Conservation (phyloP, 768 basidiomycete genomes). For the Suillus clintonianus region DNA sequence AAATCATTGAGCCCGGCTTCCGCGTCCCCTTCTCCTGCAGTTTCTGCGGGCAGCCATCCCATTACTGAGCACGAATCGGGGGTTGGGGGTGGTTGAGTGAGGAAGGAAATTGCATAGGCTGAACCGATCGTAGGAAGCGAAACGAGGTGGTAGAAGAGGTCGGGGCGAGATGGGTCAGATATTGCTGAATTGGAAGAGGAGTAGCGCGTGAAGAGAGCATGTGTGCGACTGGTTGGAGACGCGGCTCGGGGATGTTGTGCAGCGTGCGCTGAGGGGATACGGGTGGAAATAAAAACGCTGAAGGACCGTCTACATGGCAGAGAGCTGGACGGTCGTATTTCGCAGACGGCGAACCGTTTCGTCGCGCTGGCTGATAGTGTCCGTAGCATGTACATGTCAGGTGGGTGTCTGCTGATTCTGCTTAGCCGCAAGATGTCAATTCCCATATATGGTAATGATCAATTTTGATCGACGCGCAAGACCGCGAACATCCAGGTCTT, state of each 20-base stretch:
- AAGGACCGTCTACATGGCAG: background rate
- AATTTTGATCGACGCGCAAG: too few relatives aligned
- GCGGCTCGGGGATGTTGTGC: constrained; percentile 7
- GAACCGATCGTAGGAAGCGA: constrained; percentile 46
- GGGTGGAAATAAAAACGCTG: background rate
- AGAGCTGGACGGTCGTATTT: background rate
- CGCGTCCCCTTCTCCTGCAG: constrained; percentile 27
- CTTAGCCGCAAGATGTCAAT: too few relatives aligned
- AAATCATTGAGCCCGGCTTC: constrained; percentile 71
- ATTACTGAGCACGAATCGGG: constrained; percentile 55
- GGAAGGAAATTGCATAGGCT: constrained; percentile 69
- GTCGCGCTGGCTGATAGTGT: background rate
- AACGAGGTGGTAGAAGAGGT: constrained; percentile 70
- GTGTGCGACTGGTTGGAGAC: background rate
- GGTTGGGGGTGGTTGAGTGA: constrained; percentile 44
- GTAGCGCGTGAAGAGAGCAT: constrained; percentile 7
- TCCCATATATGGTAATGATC: background rate
- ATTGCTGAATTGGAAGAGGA: constrained; percentile 23
- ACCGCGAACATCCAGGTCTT: too few relatives aligned
- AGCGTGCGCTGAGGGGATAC: background rate
- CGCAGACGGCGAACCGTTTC: background rate
- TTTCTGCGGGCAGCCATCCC: constrained; percentile 62
- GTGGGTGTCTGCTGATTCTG: too few relatives aligned
- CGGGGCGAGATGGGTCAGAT: constrained; percentile 61
- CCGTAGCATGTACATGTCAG: background rate